Percentiles rank a stretch among this genome's conserved stretches.
Conservation (phyloP, 2,329 filamentous ascomycete genomes). For the Aspergillus hiratsukae region DNA sequence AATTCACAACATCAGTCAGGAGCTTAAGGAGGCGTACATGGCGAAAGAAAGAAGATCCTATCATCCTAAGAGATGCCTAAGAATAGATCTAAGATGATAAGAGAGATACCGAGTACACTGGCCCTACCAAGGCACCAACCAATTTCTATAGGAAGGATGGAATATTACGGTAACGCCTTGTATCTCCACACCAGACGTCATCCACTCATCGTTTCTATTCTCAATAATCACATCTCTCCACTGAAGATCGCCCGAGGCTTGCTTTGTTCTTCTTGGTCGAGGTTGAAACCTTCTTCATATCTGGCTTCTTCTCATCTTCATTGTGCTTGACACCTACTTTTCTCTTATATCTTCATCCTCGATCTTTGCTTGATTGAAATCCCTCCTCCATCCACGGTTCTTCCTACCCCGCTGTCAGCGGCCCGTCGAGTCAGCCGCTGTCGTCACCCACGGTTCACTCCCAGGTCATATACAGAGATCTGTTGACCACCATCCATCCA, state of each 20-base stretch:
- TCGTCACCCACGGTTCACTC: constrained; percentile 33
- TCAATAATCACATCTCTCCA: too few relatives aligned
- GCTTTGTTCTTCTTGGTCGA: background rate
- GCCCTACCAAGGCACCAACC: background rate
- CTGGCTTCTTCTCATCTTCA: constrained; percentile 3
- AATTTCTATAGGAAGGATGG: background rate
- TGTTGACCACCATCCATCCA: background rate
- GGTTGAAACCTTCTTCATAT: background rate
- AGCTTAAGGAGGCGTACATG: background rate
- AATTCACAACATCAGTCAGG: background rate
- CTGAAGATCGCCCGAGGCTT: background rate
- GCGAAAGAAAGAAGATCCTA: background rate
- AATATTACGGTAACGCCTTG: constrained; percentile 3
- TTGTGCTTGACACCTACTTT: background rate
- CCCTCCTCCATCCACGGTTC: constrained; percentile 14
- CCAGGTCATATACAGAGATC: constrained; percentile 3
- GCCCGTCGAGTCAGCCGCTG: constrained; percentile 32
- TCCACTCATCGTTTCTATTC: too few relatives aligned
- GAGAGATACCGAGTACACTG: background rate
- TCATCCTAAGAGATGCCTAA: background rate
- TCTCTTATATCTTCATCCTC: background rate
- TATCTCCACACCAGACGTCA: constrained; percentile 1
- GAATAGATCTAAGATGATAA: background rate
- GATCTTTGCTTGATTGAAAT: background rate
- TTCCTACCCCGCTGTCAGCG: constrained; percentile 18